Percentiles rank a stretch among this genome's conserved stretches.
phyloP scores from a whole-genome alignment of 2,329 filamentous ascomycete species.

The Penicillium thymicola region DNA sequence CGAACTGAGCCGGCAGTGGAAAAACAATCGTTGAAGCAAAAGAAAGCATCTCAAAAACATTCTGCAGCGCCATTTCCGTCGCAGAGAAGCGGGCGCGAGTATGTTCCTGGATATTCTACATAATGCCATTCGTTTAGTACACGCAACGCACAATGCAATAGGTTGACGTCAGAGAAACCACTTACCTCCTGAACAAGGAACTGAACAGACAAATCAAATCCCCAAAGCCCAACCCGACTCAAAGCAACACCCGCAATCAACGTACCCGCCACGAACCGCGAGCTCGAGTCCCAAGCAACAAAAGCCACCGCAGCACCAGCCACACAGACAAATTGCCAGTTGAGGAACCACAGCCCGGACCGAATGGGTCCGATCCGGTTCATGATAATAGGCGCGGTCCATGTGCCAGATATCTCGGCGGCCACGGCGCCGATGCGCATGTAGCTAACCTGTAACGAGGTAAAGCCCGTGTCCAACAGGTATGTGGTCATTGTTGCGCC shows the following conservation, averaged over 20 bases:
- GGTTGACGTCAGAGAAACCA: background rate
- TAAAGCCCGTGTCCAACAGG: constrained; percentile 51
- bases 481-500: constrained; percentile 56
- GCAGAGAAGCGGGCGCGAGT: constrained; percentile 66
- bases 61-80: constrained; percentile 66
- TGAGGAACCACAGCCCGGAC: constrained; percentile 68
- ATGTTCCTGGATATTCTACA: constrained; percentile 53
- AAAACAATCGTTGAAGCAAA: constrained; percentile 66
- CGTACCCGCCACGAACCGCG: constrained; percentile 42
- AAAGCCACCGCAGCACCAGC: constrained; percentile 44
- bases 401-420: constrained; percentile 54
- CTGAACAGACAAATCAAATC: constrained; percentile 60
- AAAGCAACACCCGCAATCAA: constrained; percentile 53
- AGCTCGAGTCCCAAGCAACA: constrained; percentile 19
- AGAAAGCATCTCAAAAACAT: constrained; percentile 65
- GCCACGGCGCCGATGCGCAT: constrained; percentile 48
- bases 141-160: background rate
- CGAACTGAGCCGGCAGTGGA: constrained; percentile 61
- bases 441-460: constrained; percentile 46
- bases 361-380: constrained; percentile 56
- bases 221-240: constrained; percentile 60
- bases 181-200: constrained; percentile 59
- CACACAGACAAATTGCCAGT: constrained; percentile 62
- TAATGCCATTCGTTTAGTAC: background rate
- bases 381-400: constrained; percentile 51